Evolutionary conservation across 106 monocot species (phyloP), one percentile per base, ranked within the genome.

Genomic region (Vanilla planifolia): DNA sequence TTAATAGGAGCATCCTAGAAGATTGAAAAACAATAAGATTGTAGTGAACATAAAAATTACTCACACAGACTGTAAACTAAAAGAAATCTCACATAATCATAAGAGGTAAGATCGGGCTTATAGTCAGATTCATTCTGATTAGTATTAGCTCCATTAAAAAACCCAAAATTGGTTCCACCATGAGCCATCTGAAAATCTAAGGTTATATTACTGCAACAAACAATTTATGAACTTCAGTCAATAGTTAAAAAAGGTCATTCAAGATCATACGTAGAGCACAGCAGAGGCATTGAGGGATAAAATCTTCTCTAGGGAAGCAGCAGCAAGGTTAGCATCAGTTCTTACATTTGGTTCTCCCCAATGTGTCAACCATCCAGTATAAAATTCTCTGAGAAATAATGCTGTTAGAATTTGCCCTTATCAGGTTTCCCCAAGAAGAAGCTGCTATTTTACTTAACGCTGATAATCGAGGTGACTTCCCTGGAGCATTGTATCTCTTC

Each of bases 341-440:
- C 65, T 52, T 75, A 85, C 84, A 73, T 70, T 74, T 9, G 56
- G 62, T 51, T 98, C 96, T 30, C 91, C 81, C 96, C 96, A 98
- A 62, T 98, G 96, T 47, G 96, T 98, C 34, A 98, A 84, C 96
- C 96, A 98, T 48, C 96, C 96, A 20, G 96, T 98, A 67, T 98
- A 98, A 72, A 98, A 98, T 73, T 98, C 96, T 45, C 96, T 98
- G 72, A 30, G 51, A 64, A 71, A 66, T 10, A 55, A 62, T 5
- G 69, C 28, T 29, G 37, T 62, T 52, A 66, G 46, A 62, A 42
- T 50, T 20, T 67, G 4, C 16, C 46, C 53, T 16, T 24, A 13
- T 50, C n/a, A 15, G 26, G 25, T 26, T 3, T 15, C 13, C 24
- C 25, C 11, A 51, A 51, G 7, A 26, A 11, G 25, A 22, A 51